Evolutionary conservation across 108 stramenopile species (phyloP).

Genomic region (Stephanodiscus triporus): DNA sequence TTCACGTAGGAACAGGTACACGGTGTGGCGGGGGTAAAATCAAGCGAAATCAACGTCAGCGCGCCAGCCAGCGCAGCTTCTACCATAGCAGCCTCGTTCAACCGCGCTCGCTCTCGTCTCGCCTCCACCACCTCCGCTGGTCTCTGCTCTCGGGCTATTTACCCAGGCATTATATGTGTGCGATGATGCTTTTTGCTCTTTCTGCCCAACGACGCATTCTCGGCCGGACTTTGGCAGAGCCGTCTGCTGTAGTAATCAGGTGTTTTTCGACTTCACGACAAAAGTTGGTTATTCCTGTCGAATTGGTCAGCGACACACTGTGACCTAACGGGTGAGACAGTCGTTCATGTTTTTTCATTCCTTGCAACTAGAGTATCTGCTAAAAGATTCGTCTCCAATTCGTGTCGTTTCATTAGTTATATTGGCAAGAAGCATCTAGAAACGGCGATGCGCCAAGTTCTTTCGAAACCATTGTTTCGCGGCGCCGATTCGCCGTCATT

Average conservation of each 20-base stretch:
- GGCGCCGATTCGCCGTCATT: conserved; percentile 49
- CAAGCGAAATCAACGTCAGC: too few relatives aligned
- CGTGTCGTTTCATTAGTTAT: conserved; percentile 32
- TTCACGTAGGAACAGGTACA: too few relatives aligned
- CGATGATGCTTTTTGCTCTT: background rate
- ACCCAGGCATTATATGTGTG: background rate
- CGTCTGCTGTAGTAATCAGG: background rate
- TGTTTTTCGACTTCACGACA: background rate
- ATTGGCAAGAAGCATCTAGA: conserved; percentile 87
- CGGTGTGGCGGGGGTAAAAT: too few relatives aligned
- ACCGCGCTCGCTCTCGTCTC: too few relatives aligned
- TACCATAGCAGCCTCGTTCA: too few relatives aligned
- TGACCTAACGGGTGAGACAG: conserved; percentile 18
- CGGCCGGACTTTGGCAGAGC: background rate
- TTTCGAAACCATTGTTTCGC: conserved; percentile 56
- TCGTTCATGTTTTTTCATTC: too few relatives aligned
- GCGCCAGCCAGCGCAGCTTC: too few relatives aligned
- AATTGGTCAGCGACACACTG: conserved; percentile 12
- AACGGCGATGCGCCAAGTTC: conserved; percentile 64
- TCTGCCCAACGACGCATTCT: conserved; percentile 8
- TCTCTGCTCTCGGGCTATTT: too few relatives aligned
- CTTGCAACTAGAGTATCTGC: background rate
- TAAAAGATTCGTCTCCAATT: background rate
- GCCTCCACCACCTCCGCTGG: too few relatives aligned
- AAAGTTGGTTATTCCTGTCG: conserved; percentile 13